phyloP scores from a whole-genome alignment of 2,329 filamentous ascomycete genomes.

The Fusarium chlamydosporum region DNA sequence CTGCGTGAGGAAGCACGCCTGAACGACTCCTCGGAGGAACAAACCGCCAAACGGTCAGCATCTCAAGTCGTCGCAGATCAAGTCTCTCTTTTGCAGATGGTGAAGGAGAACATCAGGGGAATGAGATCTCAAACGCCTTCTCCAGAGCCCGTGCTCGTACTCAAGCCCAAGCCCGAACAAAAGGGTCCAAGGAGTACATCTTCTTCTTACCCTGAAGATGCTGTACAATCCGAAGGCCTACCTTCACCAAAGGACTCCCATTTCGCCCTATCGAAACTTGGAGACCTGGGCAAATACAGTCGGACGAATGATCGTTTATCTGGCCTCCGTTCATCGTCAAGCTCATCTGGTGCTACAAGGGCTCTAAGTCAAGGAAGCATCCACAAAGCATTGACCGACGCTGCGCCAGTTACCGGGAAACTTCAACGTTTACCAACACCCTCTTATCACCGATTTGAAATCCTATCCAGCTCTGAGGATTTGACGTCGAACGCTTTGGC shows the following conservation, averaged over 20 bases:
- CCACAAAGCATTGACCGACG: conserved; percentile 46
- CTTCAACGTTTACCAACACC: conserved; percentile 47
- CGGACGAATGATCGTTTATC: conserved; percentile 51
- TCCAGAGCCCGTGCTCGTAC: conserved; percentile 4
- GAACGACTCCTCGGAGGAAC: conserved; percentile 21
- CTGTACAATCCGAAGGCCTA: conserved; percentile 37
- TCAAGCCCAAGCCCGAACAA: not conserved
- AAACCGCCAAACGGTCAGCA: not conserved
- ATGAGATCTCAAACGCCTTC: conserved; percentile 30
- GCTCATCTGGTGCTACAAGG: conserved; percentile 33
- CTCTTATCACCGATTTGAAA: conserved; percentile 49
- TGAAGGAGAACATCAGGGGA: conserved; percentile 33
- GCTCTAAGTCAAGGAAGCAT: conserved; percentile 32
- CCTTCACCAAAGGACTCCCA: conserved; percentile 51
- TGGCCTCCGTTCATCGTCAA: conserved; percentile 51
- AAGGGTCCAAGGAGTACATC: conserved; percentile 49
- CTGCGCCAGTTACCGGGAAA: conserved; percentile 45
- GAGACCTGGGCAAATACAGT: conserved; percentile 52
- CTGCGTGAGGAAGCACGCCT: conserved; percentile 29
- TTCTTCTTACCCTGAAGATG: conserved; percentile 52
- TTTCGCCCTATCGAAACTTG: conserved; percentile 48
- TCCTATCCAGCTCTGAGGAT: conserved; percentile 50
- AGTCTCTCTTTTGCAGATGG: conserved; percentile 32
- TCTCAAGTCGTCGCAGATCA: conserved; percentile 42
- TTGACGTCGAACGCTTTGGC: conserved; percentile 25